These are phyloP conservation scores for Hebeloma cylindrosporum DNA, from an alignment of 768 basidiomycete genomes.

Conservation along the genomic window DNA sequence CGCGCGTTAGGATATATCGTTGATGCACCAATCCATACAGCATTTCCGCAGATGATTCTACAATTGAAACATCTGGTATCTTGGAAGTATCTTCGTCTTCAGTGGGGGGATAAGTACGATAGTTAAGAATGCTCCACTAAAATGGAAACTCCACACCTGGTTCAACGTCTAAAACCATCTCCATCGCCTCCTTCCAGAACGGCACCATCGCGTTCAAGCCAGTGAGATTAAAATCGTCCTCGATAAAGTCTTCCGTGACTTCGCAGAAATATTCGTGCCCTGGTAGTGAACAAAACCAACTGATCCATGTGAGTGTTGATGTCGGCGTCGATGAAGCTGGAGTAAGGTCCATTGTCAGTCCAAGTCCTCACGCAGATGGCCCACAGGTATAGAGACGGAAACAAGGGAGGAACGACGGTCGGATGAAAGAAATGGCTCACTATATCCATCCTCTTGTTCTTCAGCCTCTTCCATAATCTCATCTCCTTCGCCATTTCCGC, in stretches of 20 bases:
- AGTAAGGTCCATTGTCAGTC: conserved; percentile 24
- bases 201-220: conserved; percentile 95
- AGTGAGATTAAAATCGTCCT: conserved; percentile 98
- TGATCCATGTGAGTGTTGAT: conserved; percentile 92
- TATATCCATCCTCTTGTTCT: conserved; percentile 75
- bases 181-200: conserved; percentile 99
- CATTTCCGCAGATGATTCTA: conserved; percentile 96
- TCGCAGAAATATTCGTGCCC: conserved; percentile 99
- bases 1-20: conserved; percentile 93
- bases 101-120: conserved; percentile 24
- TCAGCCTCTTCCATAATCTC: conserved; percentile 85
- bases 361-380: conserved; percentile 5
- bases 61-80: conserved; percentile 98
- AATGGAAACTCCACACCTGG: conserved; percentile 66
- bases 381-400: conserved; percentile 11
- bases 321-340: conserved; percentile 90
- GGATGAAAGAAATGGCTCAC: conserved; percentile 49
- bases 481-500: conserved; percentile 62
- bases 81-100: conserved; percentile 90
- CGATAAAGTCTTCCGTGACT: conserved; percentile 98
- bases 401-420: conserved; percentile 16
- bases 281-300: conserved; percentile 93
- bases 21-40: conserved; percentile 98
- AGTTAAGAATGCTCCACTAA: conserved; percentile 3
- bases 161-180: conserved; percentile 99